Base-by-base conservation (phyloP, 495 filamentous ascomycete species). In the Penicillium cosmopolitanum region DNA sequence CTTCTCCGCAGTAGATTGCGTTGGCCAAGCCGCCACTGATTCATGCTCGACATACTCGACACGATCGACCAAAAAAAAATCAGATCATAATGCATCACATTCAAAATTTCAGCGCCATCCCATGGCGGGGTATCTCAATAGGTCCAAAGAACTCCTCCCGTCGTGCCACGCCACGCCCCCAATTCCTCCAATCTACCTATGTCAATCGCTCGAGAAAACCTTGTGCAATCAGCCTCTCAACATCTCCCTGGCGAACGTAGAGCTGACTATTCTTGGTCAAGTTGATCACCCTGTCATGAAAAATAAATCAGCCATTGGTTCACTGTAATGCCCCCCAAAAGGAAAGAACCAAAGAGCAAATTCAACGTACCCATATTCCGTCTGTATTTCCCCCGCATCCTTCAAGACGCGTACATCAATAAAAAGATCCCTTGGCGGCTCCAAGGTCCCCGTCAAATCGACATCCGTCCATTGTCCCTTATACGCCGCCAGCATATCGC, bases 381-480 rank as follows among this genome's bases (percentile, higher is more conserved):
- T 99, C 77, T 99, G 95, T 61, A 99, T 96, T 80, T 98, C 95
- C 23, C 96, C 96, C 44, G 94, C 96, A 79, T 99, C 95, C 70
- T 95, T 97, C 61, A 99, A 74, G 53, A 98, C 96, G 55, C 96
- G 80, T 51, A 99, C 96, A 75, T 99, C 96, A 71, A 99, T 96
- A 70, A 99, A 99, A 52, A 99, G 76, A 78, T 99, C 96, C 69
- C 84, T 86, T 33, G 96, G 95, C 35, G 96, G 96, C 69, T 98
- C 93, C 71, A 99, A 80, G 62, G 89, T 93, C 44, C 96, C 96
- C 13, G 95, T 98, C 56, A 99, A 77, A 74, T 99, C 96, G 53
- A 99, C 88, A 74, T 99, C 96, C 21, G 94, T 98, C 94, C 95
- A 99, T 65, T 97, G 93, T 1, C 96, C 96, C 73, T 99, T 99